A percentile compares a stretch with the other conserved stretches of the same genome.
phyloP scores from a whole-genome alignment of 2,329 filamentous ascomycete species.

The Hypoxylon sp. region DNA sequence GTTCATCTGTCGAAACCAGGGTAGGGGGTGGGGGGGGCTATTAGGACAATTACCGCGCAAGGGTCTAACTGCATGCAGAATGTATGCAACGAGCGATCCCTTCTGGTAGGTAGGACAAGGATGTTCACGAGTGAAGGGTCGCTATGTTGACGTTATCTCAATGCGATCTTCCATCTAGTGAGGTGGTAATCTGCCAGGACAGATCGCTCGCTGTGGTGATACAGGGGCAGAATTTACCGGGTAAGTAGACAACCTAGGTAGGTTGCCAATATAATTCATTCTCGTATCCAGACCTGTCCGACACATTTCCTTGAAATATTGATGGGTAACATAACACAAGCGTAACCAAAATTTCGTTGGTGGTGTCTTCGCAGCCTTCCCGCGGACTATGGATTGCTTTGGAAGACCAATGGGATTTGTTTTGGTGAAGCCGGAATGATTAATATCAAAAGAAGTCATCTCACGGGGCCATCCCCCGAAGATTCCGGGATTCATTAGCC shows the following conservation, averaged over 20 bases:
- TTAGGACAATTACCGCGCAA: constrained; percentile 15
- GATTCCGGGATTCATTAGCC: constrained; percentile 37
- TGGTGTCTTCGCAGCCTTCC: background rate
- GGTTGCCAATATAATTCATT: constrained; percentile 18
- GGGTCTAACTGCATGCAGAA: constrained; percentile 37
- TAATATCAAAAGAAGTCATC: constrained; percentile 19
- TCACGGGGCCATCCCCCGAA: constrained; percentile 30
- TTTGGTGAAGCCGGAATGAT: constrained; percentile 7
- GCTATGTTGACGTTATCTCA: constrained; percentile 34
- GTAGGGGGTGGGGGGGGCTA: constrained; percentile 29
- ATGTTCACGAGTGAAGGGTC: constrained; percentile 18
- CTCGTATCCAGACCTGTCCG: constrained; percentile 22
- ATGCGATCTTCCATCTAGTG: constrained; percentile 27
- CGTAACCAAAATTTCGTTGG: background rate
- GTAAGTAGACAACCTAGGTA: constrained; percentile 21
- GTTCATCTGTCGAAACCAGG: constrained; percentile 3
- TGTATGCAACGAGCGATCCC: constrained; percentile 26
- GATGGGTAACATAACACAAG: background rate
- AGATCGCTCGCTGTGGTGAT: background rate
- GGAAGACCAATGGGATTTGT: background rate
- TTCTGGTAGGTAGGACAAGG: constrained; percentile 31
- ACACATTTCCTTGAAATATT: constrained; percentile 7
- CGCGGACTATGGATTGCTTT: background rate
- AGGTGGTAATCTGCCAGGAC: constrained; percentile 16
- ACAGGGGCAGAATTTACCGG: constrained; percentile 25